Conservation (phyloP, 768 basidiomycete genomes). For the Tricholoma sp. region DNA sequence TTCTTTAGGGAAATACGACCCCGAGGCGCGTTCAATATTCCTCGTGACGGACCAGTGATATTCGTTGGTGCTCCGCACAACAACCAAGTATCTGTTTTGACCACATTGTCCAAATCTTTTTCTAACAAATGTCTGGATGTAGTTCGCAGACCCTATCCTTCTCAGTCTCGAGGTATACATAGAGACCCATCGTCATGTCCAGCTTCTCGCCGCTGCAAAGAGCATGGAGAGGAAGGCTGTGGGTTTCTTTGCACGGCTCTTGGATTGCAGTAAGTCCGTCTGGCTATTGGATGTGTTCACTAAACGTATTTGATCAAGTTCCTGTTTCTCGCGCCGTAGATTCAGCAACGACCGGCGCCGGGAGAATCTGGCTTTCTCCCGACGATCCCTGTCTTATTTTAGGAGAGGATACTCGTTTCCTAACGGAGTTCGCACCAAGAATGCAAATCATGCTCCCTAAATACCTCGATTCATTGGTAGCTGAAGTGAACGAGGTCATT, state of each 20-base stretch:
- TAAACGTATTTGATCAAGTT: conserved; percentile 42
- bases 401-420: conserved; percentile 80
- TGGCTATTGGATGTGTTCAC: neutral
- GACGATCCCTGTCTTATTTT: conserved; percentile 78
- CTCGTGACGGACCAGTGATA: conserved; percentile 83
- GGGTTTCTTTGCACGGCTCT: conserved; percentile 75
- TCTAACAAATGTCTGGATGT: conserved; percentile 13
- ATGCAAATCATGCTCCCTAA: conserved; percentile 90
- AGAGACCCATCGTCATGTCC: conserved; percentile 76
- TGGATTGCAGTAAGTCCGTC: conserved; percentile 74
- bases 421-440: conserved; percentile 62
- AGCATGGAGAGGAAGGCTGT: conserved; percentile 78
- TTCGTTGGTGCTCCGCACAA: conserved; percentile 92
- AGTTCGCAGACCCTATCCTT: conserved; percentile 93
- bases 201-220: conserved; percentile 85
- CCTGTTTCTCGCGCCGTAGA: conserved; percentile 95
- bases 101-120: conserved; percentile 3
- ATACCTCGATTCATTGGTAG: conserved; percentile 65
- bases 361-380: conserved; percentile 63
- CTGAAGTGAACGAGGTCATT: conserved; percentile 83
- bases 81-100: conserved; percentile 64
- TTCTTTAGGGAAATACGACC: conserved; percentile 97
- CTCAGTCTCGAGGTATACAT: conserved; percentile 81
- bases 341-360: conserved; percentile 69
- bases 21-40: conserved; percentile 92